Evolutionary conservation across 495 filamentous ascomycete species (phyloP).

Genomic region (Aspergillus heteromorphus): DNA sequence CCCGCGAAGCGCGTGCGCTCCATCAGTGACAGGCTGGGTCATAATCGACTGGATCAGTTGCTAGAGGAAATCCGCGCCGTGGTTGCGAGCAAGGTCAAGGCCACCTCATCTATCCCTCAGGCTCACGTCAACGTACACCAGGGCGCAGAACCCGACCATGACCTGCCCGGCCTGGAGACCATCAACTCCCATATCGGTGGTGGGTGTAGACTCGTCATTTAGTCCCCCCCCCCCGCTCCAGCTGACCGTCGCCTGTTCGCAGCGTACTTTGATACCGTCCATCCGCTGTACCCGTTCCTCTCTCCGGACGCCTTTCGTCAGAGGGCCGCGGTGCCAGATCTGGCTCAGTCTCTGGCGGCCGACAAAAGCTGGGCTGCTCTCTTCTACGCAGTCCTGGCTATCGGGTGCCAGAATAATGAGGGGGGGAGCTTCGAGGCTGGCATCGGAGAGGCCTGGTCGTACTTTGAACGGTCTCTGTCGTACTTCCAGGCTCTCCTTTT

Average conservation of each 20-base stretch:
- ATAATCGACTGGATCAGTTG: constrained; percentile 14
- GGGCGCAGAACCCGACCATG: no score
- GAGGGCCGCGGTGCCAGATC: neutral
- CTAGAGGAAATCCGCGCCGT: constrained; percentile 11
- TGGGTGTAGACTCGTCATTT: neutral
- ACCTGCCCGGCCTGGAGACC: neutral
- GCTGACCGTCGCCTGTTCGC: neutral
- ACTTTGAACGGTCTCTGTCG: constrained; percentile 12
- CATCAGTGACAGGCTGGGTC: constrained; percentile 9
- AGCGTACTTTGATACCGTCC: constrained; percentile 16
- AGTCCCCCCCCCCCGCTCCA: neutral
- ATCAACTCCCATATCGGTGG: neutral
- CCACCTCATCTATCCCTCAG: neutral
- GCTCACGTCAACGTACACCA: neutral
- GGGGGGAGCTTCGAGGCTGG: constrained; percentile 17
- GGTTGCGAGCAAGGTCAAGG: constrained; percentile 9
- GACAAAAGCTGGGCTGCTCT: constrained; percentile 12
- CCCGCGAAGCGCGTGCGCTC: constrained; percentile 7
- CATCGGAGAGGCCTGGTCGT: constrained; percentile 12
- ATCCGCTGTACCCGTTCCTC: constrained; percentile 17
- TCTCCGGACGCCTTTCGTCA: constrained; percentile 3
- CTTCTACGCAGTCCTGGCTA: constrained; percentile 16
- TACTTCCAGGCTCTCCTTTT: constrained; percentile 10
- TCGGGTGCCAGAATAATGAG: constrained; percentile 19
- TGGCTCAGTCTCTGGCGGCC: neutral